These are phyloP conservation scores for Vitis hybrid DNA, from an alignment of 177 flowering plant species.

Conservation along the genomic window DNA sequence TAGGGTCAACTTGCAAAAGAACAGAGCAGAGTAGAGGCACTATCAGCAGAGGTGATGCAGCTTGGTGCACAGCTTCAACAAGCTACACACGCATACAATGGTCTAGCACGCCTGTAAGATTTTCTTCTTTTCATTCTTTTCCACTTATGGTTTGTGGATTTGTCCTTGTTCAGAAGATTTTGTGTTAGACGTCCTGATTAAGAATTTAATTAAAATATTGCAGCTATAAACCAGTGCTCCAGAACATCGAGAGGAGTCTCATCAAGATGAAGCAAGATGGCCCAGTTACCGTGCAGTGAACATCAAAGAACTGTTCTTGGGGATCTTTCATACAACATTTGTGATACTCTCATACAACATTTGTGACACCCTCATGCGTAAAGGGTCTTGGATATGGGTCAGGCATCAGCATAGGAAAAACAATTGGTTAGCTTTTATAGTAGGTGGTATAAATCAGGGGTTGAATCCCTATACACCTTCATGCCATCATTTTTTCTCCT, in stretches of 20 bases:
- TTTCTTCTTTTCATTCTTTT: not conserved
- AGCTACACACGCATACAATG: constrained; percentile 65
- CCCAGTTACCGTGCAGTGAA: constrained; percentile 52
- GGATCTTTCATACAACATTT: too few species aligned
- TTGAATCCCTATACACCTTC: too few species aligned
- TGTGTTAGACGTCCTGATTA: not conserved
- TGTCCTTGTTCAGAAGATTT: not conserved
- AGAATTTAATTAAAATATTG: constrained; percentile 13
- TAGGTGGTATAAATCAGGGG: too few species aligned
- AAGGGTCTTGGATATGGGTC: too few species aligned
- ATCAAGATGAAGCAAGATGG: constrained; percentile 89
- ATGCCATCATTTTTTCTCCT: too few species aligned
- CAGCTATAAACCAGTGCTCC: constrained; percentile 92
- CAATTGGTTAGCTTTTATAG: too few species aligned
- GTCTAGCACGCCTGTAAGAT: constrained; percentile 74
- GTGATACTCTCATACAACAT: too few species aligned
- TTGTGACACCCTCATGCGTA: too few species aligned
- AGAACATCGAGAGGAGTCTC: constrained; percentile 84
- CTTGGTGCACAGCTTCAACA: constrained; percentile 80
- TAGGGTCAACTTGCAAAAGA: constrained; percentile 80
- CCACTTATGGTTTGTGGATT: not conserved
- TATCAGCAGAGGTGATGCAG: constrained; percentile 84
- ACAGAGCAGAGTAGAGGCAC: constrained; percentile 80
- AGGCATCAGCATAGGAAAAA: too few species aligned
- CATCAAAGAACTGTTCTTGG: too few species aligned